phyloP scores from a whole-genome alignment of 805 yeast genomes.

The Metschnikowia amazonensis region DNA sequence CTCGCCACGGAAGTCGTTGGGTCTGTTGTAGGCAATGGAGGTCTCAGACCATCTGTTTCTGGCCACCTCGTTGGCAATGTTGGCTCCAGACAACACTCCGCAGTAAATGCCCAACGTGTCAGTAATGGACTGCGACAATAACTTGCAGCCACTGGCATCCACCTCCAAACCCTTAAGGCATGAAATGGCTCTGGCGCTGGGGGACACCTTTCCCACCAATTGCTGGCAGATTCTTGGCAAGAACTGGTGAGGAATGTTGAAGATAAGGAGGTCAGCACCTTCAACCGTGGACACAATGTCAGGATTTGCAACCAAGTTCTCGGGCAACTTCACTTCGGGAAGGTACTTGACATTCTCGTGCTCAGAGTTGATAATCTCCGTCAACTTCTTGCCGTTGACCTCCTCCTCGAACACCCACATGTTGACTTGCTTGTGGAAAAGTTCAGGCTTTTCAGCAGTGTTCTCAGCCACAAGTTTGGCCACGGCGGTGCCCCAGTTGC shows the following conservation, averaged over 20 bases:
- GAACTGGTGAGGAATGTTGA: conserved; percentile 47
- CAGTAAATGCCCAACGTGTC: conserved; percentile 42
- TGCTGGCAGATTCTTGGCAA: conserved; percentile 36
- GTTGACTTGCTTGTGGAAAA: conserved; percentile 36
- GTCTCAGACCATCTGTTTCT: conserved; percentile 47
- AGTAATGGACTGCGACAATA: conserved; percentile 41
- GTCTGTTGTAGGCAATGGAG: conserved; percentile 40
- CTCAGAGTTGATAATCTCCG: conserved; percentile 40
- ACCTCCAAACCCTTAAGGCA: conserved; percentile 47
- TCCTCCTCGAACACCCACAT: conserved; percentile 47
- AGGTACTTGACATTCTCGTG: conserved; percentile 45
- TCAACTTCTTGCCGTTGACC: conserved; percentile 39
- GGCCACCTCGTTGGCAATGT: conserved; percentile 46
- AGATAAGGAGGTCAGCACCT: conserved; percentile 42
- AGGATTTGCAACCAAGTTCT: conserved; percentile 39
- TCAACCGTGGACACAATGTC: conserved; percentile 35
- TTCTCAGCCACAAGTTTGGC: conserved; percentile 45
- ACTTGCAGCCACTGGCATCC: conserved; percentile 40
- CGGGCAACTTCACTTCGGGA: conserved; percentile 41
- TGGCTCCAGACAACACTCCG: conserved; percentile 48
- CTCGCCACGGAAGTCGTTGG: conserved; percentile 37
- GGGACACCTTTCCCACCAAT: conserved; percentile 38
- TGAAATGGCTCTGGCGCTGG: conserved; percentile 40
- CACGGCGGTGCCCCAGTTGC: conserved; percentile 48
- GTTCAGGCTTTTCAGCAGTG: conserved; percentile 35